These are phyloP conservation scores for Venturia asperata DNA, from an alignment of 2,329 filamentous ascomycete species.

Conservation along the genomic window DNA sequence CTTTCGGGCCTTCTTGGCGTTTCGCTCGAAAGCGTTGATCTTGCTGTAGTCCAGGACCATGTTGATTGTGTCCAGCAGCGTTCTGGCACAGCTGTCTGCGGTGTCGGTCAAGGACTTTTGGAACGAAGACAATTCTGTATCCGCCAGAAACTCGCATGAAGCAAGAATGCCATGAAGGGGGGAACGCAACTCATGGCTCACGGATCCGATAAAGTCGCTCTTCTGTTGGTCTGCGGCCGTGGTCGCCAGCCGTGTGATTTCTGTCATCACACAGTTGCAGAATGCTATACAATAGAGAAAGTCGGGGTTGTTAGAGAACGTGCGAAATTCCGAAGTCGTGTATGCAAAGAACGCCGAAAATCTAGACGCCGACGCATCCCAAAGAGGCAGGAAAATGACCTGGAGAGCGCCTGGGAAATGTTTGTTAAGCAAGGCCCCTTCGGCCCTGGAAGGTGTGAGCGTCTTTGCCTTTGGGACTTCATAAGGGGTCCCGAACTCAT, in stretches of 20 bases:
- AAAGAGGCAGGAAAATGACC: slow-evolving; percentile 46
- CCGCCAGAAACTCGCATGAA: slow-evolving; percentile 44
- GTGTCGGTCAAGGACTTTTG: slow-evolving; percentile 21
- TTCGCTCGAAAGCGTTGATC: slow-evolving; percentile 28
- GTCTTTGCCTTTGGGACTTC: slow-evolving; percentile 25
- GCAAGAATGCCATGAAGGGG: slow-evolving; percentile 44
- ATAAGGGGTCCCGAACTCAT: slow-evolving; percentile 17
- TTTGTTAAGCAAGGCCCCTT: slow-evolving; percentile 36
- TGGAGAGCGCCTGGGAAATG: slow-evolving; percentile 43
- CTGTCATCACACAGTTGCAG: slow-evolving; percentile 37
- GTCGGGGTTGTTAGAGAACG: slow-evolving; percentile 33
- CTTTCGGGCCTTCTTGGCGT: slow-evolving; percentile 25
- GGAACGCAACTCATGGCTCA: slow-evolving; percentile 42
- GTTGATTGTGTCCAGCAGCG: slow-evolving; percentile 38
- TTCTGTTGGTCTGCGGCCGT: slow-evolving; percentile 42
- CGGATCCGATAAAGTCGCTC: slow-evolving; percentile 44
- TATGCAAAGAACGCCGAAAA: slow-evolving; percentile 43
- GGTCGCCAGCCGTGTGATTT: slow-evolving; percentile 35
- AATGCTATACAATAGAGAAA: slow-evolving; percentile 37
- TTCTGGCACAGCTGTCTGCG: slow-evolving; percentile 37
- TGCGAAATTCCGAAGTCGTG: slow-evolving; percentile 28
- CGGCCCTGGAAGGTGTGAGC: slow-evolving; percentile 24
- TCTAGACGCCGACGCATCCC: slow-evolving; percentile 43
- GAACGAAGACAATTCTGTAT: slow-evolving; percentile 29
- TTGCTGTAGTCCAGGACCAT: slow-evolving; percentile 29